Conservation (phyloP, 345 rosid genomes). For the Eutrema yunnanense region DNA sequence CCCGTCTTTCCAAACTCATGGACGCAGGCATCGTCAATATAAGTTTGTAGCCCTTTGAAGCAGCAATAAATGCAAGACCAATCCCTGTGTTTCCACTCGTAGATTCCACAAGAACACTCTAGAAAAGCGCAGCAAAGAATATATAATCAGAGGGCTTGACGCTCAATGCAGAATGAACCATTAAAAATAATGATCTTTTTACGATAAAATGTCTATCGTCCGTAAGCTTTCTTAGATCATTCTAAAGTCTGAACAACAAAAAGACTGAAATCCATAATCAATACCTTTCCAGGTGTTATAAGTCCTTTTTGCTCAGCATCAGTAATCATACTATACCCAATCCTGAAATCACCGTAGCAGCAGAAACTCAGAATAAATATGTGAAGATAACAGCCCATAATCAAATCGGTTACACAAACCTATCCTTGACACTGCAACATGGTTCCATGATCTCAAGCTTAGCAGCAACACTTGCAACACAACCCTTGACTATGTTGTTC, state of each 20-base stretch:
- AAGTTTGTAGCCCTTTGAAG: slow-evolving; percentile 70
- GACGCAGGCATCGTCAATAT: slow-evolving; percentile 82
- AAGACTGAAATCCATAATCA: background rate
- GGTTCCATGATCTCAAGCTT: slow-evolving; percentile 97
- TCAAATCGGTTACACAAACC: slow-evolving; percentile 32
- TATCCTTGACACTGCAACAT: slow-evolving; percentile 87
- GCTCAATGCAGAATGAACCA: background rate
- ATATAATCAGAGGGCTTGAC: background rate
- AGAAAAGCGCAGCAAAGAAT: background rate
- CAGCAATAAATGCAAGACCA: slow-evolving; percentile 85
- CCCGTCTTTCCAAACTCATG: slow-evolving; percentile 82
- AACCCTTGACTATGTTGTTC: slow-evolving; percentile 75
- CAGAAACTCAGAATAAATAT: background rate
- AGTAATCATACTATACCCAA: slow-evolving; percentile 51
- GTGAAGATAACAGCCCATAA: background rate
- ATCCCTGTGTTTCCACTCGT: slow-evolving; percentile 97
- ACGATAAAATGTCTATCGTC: background rate
- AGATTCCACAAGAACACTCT: slow-evolving; percentile 84
- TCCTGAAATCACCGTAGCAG: slow-evolving; percentile 43
- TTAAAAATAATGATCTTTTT: background rate
- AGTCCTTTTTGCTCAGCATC: slow-evolving; percentile 39
- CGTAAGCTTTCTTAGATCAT: background rate
- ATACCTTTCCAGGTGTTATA: slow-evolving; percentile 39
- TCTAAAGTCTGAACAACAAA: background rate
- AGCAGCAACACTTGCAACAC: slow-evolving; percentile 80